These are phyloP conservation scores for Solanum arcanum DNA, from an alignment of 257 asterid genomes.

Conservation along the genomic window DNA sequence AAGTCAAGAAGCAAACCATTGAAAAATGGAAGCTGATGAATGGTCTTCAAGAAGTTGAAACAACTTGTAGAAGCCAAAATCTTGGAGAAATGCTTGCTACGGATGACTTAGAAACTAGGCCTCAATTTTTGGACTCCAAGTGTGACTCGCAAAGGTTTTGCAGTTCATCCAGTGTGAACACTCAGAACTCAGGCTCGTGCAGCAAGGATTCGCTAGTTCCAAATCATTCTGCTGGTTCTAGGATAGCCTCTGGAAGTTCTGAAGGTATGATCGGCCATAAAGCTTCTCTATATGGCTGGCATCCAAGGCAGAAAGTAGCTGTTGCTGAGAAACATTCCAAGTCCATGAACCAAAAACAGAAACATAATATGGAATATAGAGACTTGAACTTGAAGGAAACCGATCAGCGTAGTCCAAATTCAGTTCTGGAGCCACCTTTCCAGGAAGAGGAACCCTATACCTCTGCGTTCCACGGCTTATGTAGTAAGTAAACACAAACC, in stretches of 20 bases:
- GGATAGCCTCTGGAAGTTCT: neutral
- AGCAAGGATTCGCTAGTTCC: neutral
- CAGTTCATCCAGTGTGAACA: constrained; percentile 1
- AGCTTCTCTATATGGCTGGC: constrained; percentile 6
- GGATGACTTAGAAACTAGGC: constrained; percentile 9
- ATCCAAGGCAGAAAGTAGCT: constrained; percentile 2
- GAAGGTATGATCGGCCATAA: neutral
- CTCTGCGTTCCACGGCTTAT: constrained; percentile 16
- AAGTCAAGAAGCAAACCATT: constrained; percentile 11
- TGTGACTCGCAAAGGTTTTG: neutral
- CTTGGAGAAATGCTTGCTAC: constrained; percentile 14
- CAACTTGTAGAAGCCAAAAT: constrained; percentile 11
- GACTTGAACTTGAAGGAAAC: constrained; percentile 23
- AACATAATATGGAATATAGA: constrained; percentile 9
- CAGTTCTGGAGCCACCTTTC: constrained; percentile 42
- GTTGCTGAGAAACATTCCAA: neutral
- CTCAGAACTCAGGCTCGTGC: neutral
- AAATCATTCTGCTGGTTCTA: neutral
- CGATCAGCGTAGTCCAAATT: constrained; percentile 49
- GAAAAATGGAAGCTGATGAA: constrained; percentile 19
- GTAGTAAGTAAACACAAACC: constrained; percentile 7
- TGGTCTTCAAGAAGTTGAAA: constrained; percentile 9
- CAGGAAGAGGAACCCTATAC: constrained; percentile 8
- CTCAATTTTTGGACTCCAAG: neutral
- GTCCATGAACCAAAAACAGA: neutral